Base-by-base conservation (phyloP, 805 yeast genomes). In the Yarrowia divulgata region DNA sequence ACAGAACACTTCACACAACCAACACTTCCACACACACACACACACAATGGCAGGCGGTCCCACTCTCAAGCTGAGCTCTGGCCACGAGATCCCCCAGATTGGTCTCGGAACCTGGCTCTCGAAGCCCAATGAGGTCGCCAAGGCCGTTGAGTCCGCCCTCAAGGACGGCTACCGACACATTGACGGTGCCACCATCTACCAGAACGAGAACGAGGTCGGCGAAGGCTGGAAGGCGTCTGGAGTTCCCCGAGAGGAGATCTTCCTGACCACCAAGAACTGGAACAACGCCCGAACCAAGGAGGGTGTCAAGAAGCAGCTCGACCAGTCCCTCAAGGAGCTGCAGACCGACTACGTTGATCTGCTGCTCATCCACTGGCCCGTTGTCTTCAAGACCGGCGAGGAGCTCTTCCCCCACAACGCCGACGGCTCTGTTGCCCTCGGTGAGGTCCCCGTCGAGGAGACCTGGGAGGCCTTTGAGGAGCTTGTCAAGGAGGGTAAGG, bases 401-500 rank as follows among this genome's bases (percentile, higher is more conserved):
- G 71, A 70, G 49, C 52, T 67, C 35, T 57, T 88, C 78, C 88
- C 88, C 82, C 84, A 87, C 74, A 90, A 89, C 69, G 82, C 80
- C 68, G 87, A 80, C 60, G 77, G 73, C 39, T 79, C 74, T 37
- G 74, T 75, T 75, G 80, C 79, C 72, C 84, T 82, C 73, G 91
- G 87, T 74, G 79, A 87, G 69, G 91, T 90, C 54, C 91, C 97
- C 70, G 76, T 91, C 72, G 76, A 69, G 71, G 84, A 82, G 54
- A 80, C 85, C 18, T 88, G 86, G 83, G 75, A 76, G 69, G 88
- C 87, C 6, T 77, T 87, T 75, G 86, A 87, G 75, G 85, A 86
- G 71, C 81, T 81, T 3, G 86, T 83, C 16, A 84, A 76, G 42
- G 74, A 78, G 18, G 89, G 91, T 10, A 76, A 81, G 57, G 86